phyloP scores from a whole-genome alignment of 1,139 yeast species.

The Yamadazyma sp. region DNA sequence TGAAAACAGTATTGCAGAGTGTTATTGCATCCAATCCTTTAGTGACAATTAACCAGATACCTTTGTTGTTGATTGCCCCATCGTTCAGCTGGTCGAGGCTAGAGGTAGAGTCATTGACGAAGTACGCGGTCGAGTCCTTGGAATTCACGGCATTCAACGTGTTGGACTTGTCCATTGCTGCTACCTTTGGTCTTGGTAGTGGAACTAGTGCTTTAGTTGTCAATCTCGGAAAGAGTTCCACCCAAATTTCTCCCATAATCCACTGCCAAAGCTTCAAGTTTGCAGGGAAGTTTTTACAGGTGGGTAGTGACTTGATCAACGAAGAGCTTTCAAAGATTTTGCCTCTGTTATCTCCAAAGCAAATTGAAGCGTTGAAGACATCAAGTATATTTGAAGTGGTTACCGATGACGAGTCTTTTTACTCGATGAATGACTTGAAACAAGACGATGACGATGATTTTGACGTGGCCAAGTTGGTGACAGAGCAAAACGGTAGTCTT shows the following conservation, averaged over 20 bases:
- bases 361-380: slow-evolving; percentile 72
- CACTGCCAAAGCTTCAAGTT: slow-evolving; percentile 63
- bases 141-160: slow-evolving; percentile 74
- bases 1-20: slow-evolving; percentile 61
- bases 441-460: slow-evolving; percentile 58
- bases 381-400: slow-evolving; percentile 79
- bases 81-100: slow-evolving; percentile 68
- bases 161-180: slow-evolving; percentile 66
- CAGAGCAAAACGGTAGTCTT: slow-evolving; percentile 42
- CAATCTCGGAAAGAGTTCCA: slow-evolving; percentile 74
- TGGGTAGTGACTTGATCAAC: slow-evolving; percentile 70
- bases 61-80: slow-evolving; percentile 58
- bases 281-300: slow-evolving; percentile 47
- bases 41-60: slow-evolving; percentile 48
- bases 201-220: slow-evolving; percentile 65
- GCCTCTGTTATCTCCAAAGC: slow-evolving; percentile 57
- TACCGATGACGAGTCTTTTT: slow-evolving; percentile 57
- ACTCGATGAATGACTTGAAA: slow-evolving; percentile 51
- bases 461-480: slow-evolving; percentile 88
- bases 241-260: slow-evolving; percentile 76
- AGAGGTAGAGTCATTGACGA: slow-evolving; percentile 67
- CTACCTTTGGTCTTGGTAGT: slow-evolving; percentile 70
- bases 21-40: slow-evolving; percentile 51
- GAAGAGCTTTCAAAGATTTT: slow-evolving; percentile 48
- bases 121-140: slow-evolving; percentile 71